phyloP scores from a whole-genome alignment of 805 yeast genomes.

The Wickerhamiella allomyrinae region DNA sequence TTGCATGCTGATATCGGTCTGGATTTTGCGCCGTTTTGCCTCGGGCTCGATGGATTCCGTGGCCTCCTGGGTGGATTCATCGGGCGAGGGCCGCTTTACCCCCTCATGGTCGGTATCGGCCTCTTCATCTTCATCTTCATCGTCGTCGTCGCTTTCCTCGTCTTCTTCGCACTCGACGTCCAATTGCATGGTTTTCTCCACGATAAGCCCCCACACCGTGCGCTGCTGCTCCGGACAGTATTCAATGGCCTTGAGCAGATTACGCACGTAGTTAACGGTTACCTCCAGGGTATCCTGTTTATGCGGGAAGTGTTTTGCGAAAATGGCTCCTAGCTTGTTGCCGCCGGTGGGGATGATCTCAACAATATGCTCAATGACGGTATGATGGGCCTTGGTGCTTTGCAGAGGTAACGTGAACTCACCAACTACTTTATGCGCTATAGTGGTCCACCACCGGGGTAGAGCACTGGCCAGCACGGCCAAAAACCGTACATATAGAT shows the following conservation, averaged over 20 bases:
- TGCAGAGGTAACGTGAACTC: slow-evolving; percentile 34
- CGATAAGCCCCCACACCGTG: slow-evolving; percentile 63
- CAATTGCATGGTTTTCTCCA: slow-evolving; percentile 68
- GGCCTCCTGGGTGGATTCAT: too few relatives aligned
- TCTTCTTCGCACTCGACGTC: slow-evolving; percentile 89
- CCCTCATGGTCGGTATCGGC: slow-evolving; percentile 16
- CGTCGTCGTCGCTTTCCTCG: slow-evolving; percentile 32
- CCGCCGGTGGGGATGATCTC: slow-evolving; percentile 72
- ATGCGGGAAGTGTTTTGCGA: slow-evolving; percentile 62
- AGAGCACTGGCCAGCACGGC: slow-evolving; percentile 67
- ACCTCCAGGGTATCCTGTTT: slow-evolving; percentile 38
- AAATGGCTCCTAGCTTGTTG: slow-evolving; percentile 41
- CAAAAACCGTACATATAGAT: slow-evolving; percentile 54
- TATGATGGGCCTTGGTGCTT: slow-evolving; percentile 41
- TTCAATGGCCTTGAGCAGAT: slow-evolving; percentile 42
- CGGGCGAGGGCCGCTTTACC: too few relatives aligned
- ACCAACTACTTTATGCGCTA: slow-evolving; percentile 50
- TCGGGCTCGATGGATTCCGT: slow-evolving; percentile 1
- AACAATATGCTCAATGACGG: slow-evolving; percentile 46
- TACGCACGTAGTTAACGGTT: slow-evolving; percentile 43
- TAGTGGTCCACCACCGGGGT: slow-evolving; percentile 83
- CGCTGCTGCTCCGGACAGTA: slow-evolving; percentile 68
- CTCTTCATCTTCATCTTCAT: slow-evolving; percentile 23
- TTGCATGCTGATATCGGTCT: too few relatives aligned
- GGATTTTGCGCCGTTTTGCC: slow-evolving; percentile 2